Percentiles rank a stretch among this genome's conserved stretches.
phyloP scores from a whole-genome alignment of 345 rosid species.

The Gynandropsis gynandra region DNA sequence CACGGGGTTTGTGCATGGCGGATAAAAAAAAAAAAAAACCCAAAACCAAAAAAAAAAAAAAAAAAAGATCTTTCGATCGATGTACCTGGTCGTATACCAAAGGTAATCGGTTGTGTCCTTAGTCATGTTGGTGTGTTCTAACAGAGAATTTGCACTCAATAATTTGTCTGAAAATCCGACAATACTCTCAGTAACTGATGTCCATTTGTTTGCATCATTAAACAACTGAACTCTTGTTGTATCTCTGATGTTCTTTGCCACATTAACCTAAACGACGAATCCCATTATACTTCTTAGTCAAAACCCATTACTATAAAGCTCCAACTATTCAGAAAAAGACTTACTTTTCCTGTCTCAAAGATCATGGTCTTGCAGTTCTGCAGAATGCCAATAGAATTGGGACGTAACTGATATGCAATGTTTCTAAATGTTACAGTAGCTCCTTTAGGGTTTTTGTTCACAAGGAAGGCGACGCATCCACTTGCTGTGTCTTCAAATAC shows the following conservation, averaged over 20 bases:
- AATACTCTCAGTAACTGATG: slow-evolving; percentile 45
- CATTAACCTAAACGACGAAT: slow-evolving; percentile 66
- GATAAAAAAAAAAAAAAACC: not conserved
- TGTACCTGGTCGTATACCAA: slow-evolving; percentile 76
- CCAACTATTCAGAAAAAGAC: not conserved
- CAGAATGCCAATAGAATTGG: slow-evolving; percentile 63
- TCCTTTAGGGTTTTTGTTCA: slow-evolving; percentile 40
- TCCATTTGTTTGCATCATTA: slow-evolving; percentile 35
- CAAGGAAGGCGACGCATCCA: slow-evolving; percentile 75
- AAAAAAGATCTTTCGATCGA: not conserved
- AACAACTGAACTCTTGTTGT: slow-evolving; percentile 27
- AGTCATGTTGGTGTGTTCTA: slow-evolving; percentile 73
- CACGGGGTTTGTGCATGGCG: slow-evolving; percentile 46
- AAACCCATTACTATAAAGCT: not conserved
- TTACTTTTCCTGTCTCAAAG: slow-evolving; percentile 73
- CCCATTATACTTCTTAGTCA: too few species aligned
- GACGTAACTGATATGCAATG: slow-evolving; percentile 40
- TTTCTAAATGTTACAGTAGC: slow-evolving; percentile 40
- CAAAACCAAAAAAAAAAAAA: not conserved
- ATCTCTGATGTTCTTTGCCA: slow-evolving; percentile 35
- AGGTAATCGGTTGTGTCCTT: slow-evolving; percentile 79
- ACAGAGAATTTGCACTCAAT: slow-evolving; percentile 32
- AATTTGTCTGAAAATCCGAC: slow-evolving; percentile 44
- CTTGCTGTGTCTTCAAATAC: slow-evolving; percentile 45
- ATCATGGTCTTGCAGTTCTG: slow-evolving; percentile 47